Evolutionary conservation across 2,329 filamentous ascomycete species (phyloP).

Genomic region (Leptographium flavum): DNA sequence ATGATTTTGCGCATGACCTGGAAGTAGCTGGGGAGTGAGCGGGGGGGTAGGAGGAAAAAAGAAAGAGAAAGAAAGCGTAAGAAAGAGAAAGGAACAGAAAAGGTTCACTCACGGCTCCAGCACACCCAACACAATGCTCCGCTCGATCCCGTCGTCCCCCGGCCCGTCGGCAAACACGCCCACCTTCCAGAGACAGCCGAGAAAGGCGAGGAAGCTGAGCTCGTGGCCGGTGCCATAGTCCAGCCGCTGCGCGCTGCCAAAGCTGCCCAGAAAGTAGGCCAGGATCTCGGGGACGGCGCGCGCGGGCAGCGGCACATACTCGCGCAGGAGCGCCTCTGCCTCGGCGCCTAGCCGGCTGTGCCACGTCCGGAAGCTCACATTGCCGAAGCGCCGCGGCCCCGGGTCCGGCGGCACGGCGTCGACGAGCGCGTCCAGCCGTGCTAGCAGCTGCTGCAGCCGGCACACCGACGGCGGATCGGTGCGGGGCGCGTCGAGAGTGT

Average conservation of each 20-base stretch:
- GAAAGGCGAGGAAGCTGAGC: slow-evolving; percentile 82
- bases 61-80: background rate
- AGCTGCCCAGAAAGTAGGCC: slow-evolving; percentile 69
- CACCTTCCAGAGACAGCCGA: slow-evolving; percentile 84
- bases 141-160: slow-evolving; percentile 45
- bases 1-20: slow-evolving; percentile 70
- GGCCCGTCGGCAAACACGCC: slow-evolving; percentile 53
- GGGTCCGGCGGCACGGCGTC: slow-evolving; percentile 70
- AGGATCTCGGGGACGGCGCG: slow-evolving; percentile 47
- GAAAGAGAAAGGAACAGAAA: slow-evolving; percentile 2
- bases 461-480: slow-evolving; percentile 41
- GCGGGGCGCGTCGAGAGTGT: slow-evolving; percentile 26
- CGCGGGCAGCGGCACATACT: slow-evolving; percentile 21
- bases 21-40: slow-evolving; percentile 49
- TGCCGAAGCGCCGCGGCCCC: slow-evolving; percentile 82
- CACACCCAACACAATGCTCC: slow-evolving; percentile 66
- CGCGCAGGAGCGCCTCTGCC: slow-evolving; percentile 14
- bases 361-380: slow-evolving; percentile 82
- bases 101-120: slow-evolving; percentile 59
- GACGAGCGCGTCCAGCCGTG: slow-evolving; percentile 50
- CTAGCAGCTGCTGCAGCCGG: slow-evolving; percentile 51
- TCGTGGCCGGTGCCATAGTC: slow-evolving; percentile 97
- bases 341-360: slow-evolving; percentile 45
- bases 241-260: slow-evolving; percentile 76
- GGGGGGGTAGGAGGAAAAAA: background rate